These are phyloP conservation scores for Colletotrichum phormii DNA, from an alignment of 2,329 filamentous ascomycete species.

Conservation along the genomic window DNA sequence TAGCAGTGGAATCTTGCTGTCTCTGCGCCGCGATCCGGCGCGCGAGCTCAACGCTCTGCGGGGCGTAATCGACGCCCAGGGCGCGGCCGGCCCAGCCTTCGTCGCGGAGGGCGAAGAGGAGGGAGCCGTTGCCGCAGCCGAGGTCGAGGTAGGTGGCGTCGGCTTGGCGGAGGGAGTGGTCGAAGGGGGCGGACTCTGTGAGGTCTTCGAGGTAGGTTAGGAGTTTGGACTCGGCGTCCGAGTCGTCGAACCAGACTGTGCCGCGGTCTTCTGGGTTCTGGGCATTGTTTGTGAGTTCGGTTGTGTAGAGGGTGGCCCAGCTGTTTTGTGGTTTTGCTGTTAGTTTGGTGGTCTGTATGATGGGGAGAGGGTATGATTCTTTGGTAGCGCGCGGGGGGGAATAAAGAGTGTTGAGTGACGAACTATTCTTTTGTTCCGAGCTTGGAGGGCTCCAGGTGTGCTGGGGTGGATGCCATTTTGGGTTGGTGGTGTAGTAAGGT, in stretches of 20 bases:
- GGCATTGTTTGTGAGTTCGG: constrained; percentile 78
- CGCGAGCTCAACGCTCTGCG: constrained; percentile 79
- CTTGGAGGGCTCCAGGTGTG: constrained; percentile 78
- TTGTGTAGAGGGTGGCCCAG: constrained; percentile 81
- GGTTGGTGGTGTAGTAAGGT: background rate
- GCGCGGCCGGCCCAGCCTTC: constrained; percentile 74
- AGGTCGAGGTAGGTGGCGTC: constrained; percentile 79
- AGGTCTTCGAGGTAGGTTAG: constrained; percentile 70
- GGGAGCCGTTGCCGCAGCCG: constrained; percentile 92
- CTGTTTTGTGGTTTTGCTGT: constrained; percentile 52
- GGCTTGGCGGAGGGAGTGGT: constrained; percentile 37
- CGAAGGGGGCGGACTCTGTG: constrained; percentile 37
- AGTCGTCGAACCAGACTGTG: constrained; percentile 97
- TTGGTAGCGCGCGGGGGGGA: constrained; percentile 13
- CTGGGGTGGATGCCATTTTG: constrained; percentile 56
- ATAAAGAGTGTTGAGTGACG: constrained; percentile 45
- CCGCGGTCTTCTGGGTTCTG: constrained; percentile 82
- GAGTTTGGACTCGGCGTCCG: constrained; percentile 85
- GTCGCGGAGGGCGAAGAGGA: constrained; percentile 84
- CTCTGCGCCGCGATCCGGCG: constrained; percentile 62
- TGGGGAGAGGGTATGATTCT: background rate
- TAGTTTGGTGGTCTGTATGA: constrained; percentile 28
- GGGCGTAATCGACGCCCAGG: constrained; percentile 91
- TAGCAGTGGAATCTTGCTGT: constrained; percentile 27
- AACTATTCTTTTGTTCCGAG: constrained; percentile 95